A percentile compares a stretch with the other conserved stretches of the same genome.
Conservation (phyloP, 768 basidiomycete genomes). For the Mycena crocata region DNA sequence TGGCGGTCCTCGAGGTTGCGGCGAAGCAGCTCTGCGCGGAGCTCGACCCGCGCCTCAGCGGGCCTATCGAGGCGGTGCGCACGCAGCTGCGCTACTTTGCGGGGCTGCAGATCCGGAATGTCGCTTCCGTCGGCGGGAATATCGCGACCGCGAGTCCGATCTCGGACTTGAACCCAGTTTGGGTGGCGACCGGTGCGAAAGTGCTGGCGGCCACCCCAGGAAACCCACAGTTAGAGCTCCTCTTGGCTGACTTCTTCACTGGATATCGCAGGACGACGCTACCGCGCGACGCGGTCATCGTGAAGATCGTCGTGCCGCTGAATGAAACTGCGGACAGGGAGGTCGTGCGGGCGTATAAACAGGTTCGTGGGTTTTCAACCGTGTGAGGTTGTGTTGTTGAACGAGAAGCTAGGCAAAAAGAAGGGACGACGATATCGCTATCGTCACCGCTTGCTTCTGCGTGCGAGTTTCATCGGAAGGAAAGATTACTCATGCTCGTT, state of each 20-base stretch:
- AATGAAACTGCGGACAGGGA: conserved; percentile 29
- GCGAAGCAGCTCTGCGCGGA: conserved; percentile 27
- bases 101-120: conserved; percentile 33
- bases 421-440: conserved; percentile 36
- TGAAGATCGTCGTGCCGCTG: conserved; percentile 33
- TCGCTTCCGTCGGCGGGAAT: conserved; percentile 33
- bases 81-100: conserved; percentile 35
- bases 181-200: conserved; percentile 30
- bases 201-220: conserved; percentile 25
- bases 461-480: conserved; percentile 29
- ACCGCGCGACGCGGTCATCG: conserved; percentile 31
- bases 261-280: conserved; percentile 34
- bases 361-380: conserved; percentile 10
- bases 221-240: conserved; percentile 19
- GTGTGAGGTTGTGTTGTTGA: neutral
- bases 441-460: conserved; percentile 32
- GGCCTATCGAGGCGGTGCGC: conserved; percentile 34
- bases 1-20: conserved; percentile 28
- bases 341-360: conserved; percentile 35
- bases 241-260: conserved; percentile 32
- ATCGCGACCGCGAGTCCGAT: conserved; percentile 35
- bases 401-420: conserved; percentile 26
- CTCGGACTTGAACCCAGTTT: conserved; percentile 35
- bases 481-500: conserved; percentile 29
- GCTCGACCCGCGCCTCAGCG: conserved; percentile 26